Conservation (phyloP, 2,329 filamentous ascomycete genomes). For the Verticillium zaregamsianum region DNA sequence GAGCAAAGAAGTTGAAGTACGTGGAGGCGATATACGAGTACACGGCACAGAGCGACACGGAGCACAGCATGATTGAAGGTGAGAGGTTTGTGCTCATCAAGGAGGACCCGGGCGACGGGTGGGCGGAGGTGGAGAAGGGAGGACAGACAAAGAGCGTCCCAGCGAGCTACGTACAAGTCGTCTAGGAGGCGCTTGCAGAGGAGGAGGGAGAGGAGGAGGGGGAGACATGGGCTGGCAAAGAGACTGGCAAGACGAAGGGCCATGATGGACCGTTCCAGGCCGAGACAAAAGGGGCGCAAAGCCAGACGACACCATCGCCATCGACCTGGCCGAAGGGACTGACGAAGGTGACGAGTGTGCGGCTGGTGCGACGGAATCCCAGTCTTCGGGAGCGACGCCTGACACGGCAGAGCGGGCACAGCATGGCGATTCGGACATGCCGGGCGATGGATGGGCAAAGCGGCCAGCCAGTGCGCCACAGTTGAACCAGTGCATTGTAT, state of each 20-base stretch:
- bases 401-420: neutral
- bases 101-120: conserved; percentile 86
- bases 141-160: conserved; percentile 85
- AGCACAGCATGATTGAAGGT: conserved; percentile 87
- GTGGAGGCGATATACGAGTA: conserved; percentile 94
- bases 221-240: neutral
- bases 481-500: neutral
- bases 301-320: neutral
- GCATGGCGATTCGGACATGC: neutral
- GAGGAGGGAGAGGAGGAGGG: neutral
- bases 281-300: neutral
- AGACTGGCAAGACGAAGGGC: neutral
- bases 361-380: conserved; percentile 10
- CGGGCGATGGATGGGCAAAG: neutral
- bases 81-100: conserved; percentile 88
- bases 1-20: conserved; percentile 90
- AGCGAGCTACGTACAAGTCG: conserved; percentile 83
- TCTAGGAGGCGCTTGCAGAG: conserved; percentile 36
- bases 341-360: conserved; percentile 9
- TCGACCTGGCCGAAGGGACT: neutral
- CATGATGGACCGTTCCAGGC: neutral
- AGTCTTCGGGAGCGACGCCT: conserved; percentile 11
- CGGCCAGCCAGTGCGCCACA: neutral
- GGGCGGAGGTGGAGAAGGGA: conserved; percentile 94
- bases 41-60: conserved; percentile 74